These are phyloP conservation scores for Salvia miltiorrhiza DNA, from an alignment of 257 asterid genomes.

Conservation along the genomic window DNA sequence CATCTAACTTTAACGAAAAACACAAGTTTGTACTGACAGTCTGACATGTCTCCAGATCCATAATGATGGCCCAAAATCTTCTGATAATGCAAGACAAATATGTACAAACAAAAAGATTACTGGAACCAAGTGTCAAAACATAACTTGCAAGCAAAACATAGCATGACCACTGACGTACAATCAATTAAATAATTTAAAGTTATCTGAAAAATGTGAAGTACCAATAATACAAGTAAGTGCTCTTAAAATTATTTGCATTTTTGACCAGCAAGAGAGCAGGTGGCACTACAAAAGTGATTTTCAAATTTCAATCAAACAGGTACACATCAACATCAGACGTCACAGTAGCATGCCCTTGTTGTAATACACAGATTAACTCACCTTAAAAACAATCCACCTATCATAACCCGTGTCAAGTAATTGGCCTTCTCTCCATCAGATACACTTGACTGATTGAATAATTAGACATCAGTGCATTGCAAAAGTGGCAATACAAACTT, in stretches of 20 bases:
- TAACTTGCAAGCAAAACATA: slow-evolving; percentile 9
- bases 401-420: slow-evolving; percentile 68
- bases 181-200: not conserved
- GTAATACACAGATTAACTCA: slow-evolving; percentile 25
- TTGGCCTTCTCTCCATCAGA: slow-evolving; percentile 79
- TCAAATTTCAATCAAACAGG: slow-evolving; percentile 10
- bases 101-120: not conserved
- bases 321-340: slow-evolving; percentile 2
- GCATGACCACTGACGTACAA: not conserved
- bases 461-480: slow-evolving; percentile 20
- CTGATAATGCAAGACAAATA: not conserved
- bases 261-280: slow-evolving; percentile 5
- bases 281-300: not conserved
- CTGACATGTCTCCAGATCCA: slow-evolving; percentile 10
- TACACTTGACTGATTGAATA: slow-evolving; percentile 68
- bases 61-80: not conserved
- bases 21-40: slow-evolving; percentile 5
- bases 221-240: not conserved
- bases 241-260: not conserved
- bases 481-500: slow-evolving; percentile 1
- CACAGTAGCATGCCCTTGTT: slow-evolving; percentile 4
- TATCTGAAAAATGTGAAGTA: slow-evolving; percentile 1
- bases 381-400: slow-evolving; percentile 90
- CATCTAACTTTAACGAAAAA: not conserved
- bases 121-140: slow-evolving; percentile 14